A percentile compares a stretch with the other conserved stretches of the same genome.
Evolutionary conservation across 306 rosid genomes (phyloP).

Genomic region (Rosa persica): DNA sequence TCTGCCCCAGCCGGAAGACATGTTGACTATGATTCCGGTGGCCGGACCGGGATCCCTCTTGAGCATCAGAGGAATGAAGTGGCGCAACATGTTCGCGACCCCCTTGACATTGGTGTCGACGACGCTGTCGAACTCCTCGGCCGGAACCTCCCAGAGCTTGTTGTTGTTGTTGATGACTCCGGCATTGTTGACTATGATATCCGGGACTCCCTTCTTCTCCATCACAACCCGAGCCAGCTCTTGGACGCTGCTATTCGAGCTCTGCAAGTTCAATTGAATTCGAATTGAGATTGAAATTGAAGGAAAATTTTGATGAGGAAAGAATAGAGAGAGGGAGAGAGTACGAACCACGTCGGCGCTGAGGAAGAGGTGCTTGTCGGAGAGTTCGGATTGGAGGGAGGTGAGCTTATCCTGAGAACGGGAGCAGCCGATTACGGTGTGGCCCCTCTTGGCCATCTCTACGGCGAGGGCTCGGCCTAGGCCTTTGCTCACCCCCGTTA

Average conservation of each 20-base stretch:
- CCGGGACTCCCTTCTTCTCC: conserved; percentile 63
- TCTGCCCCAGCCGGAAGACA: conserved; percentile 98
- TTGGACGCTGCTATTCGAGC: conserved; percentile 51
- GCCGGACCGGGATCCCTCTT: conserved; percentile 4
- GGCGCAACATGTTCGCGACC: conserved; percentile 67
- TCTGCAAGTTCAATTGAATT: conserved; percentile 24
- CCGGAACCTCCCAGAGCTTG: conserved; percentile 86
- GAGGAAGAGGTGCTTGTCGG: conserved; percentile 55
- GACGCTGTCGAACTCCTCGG: conserved; percentile 67
- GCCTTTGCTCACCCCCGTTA: conserved; percentile 81
- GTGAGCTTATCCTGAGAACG: conserved; percentile 67
- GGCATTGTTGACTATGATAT: conserved; percentile 79
- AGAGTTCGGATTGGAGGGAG: conserved; percentile 53
- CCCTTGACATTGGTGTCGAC: conserved; percentile 84
- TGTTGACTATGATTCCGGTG: conserved; percentile 71
- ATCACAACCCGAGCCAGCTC: conserved; percentile 55
- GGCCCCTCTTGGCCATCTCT: conserved; percentile 71
- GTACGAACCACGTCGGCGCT: conserved; percentile 53
- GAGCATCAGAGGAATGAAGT: conserved; percentile 76
- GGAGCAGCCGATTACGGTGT: conserved; percentile 71
- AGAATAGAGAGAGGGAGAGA: neutral
- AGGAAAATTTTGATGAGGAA: neutral
- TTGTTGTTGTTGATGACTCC: conserved; percentile 79
- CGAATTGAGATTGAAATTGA: neutral
- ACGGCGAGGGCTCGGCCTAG: conserved; percentile 73